These are phyloP conservation scores for Ettlia oleoabundans DNA, from an alignment of 139 green algal species.

Conservation along the genomic window DNA sequence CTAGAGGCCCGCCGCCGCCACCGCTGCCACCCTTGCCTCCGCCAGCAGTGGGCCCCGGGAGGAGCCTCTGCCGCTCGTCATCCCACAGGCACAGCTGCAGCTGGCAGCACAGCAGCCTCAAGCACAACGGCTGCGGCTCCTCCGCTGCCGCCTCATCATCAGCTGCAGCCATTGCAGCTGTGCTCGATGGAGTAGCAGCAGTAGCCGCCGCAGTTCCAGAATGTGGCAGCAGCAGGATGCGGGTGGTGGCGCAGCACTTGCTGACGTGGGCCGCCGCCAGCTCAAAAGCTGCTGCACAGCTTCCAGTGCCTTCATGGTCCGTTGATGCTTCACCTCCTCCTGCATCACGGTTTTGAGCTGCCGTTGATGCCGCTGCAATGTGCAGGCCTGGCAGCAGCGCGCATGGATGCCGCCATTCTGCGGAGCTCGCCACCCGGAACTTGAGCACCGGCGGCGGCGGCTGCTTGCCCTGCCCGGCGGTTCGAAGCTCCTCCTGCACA, in stretches of 20 bases:
- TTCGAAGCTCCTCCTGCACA: constrained; percentile 29
- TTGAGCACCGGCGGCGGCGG: constrained; percentile 35
- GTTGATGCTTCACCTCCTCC: neutral
- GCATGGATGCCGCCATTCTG: constrained; percentile 29
- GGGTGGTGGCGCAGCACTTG: constrained; percentile 28
- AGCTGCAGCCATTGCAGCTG: neutral
- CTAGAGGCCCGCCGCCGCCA: neutral
- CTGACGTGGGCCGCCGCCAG: constrained; percentile 12
- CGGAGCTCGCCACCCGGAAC: constrained; percentile 3
- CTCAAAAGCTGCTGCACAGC: neutral
- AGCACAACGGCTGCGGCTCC: neutral
- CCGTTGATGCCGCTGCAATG: neutral
- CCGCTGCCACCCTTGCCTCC: neutral
- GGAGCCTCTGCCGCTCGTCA: constrained; percentile 43
- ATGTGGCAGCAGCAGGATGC: constrained; percentile 18
- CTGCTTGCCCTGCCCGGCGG: constrained; percentile 2
- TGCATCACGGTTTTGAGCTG: too few species aligned
- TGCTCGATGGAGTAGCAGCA: neutral
- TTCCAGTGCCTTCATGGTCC: too few species aligned
- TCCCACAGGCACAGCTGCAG: constrained; percentile 56
- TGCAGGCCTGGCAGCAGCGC: constrained; percentile 34
- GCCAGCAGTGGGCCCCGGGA: neutral
- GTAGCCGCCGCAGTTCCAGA: neutral
- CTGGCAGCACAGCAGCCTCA: neutral
- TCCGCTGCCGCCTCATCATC: too few species aligned